Evolutionary conservation across 2,329 filamentous ascomycete species (phyloP), one percentile per base, ranked within the genome.

Genomic region (Paecilomyces sp.): DNA sequence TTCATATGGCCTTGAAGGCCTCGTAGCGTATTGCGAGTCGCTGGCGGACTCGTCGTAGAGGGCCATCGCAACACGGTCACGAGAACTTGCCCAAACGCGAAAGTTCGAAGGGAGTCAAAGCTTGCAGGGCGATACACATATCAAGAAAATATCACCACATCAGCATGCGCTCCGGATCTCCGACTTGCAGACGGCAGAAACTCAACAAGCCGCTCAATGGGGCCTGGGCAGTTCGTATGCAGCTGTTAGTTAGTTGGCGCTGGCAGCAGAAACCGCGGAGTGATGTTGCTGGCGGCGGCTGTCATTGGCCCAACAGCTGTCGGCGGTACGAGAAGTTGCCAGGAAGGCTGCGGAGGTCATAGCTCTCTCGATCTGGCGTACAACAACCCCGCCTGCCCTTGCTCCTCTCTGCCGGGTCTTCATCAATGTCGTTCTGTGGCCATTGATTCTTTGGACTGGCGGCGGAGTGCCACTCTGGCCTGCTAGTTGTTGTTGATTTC

Each of bases 11-110:
- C 72, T 72, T 30, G 64, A 66, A 53, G 65, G 66, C 58, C 72
- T 66, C 41, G 70, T 71, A 36, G 65, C 64, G 58, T 68, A 67
- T 61, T 68, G 69, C 60, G 64, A 61, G 52, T 77, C 75, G n/a
- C 67, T 69, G 34, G 65, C 71, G 60, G 69, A 66, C 41, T 77
- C 75, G 12, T 77, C 75, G 62, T 74, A 76, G 57, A 67, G 73
- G 58, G 74, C 72, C 75, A 77, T 76, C 36, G 60, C 62, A 57
- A 62, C 62, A 28, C 58, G 55, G 50, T 62, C 36, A 55, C 50
- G 30, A 28, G 57, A 41, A 22, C 47, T 47, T 51, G 53, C 18
- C 53, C 34, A 33, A 36, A 22, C 41, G 18, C 41, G 41, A 47
- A 47, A 2, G 41, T 47, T 47, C 41, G 41, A 47, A 18, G 15